phyloP scores from a whole-genome alignment of 768 basidiomycete species.

The Naematelia aurantialba region DNA sequence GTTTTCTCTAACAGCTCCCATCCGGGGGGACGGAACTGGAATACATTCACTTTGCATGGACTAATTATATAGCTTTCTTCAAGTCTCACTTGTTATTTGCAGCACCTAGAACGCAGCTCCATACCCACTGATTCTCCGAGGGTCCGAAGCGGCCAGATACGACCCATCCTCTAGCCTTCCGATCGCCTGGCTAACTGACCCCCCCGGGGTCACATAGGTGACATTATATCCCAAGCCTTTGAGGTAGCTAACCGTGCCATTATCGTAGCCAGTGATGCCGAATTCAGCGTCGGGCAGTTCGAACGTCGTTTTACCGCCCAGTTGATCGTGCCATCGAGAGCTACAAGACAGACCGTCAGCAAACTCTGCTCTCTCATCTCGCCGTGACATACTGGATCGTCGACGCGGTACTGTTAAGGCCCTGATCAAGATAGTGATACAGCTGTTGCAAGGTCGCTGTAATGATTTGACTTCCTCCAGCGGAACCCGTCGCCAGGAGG shows the following conservation, averaged over 20 bases:
- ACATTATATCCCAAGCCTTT: slow-evolving; percentile 29
- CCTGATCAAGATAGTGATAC: slow-evolving; percentile 51
- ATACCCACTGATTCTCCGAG: slow-evolving; percentile 19
- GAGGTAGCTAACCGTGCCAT: slow-evolving; percentile 32
- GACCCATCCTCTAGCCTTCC: slow-evolving; percentile 23
- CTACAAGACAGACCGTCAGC: slow-evolving; percentile 4
- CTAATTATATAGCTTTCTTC: too few relatives aligned
- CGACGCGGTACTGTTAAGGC: slow-evolving; percentile 24
- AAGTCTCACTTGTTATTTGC: not conserved
- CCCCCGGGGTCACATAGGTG: slow-evolving; percentile 26
- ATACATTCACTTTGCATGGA: too few relatives aligned
- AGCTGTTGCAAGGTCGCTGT: slow-evolving; percentile 52
- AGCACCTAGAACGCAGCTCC: slow-evolving; percentile 21
- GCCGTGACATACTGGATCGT: slow-evolving; percentile 8
- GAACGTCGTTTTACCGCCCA: slow-evolving; percentile 30
- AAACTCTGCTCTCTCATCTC: not conserved
- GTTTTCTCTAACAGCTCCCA: too few relatives aligned
- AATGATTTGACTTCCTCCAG: slow-evolving; percentile 52
- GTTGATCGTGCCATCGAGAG: slow-evolving; percentile 46
- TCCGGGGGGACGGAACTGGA: too few relatives aligned
- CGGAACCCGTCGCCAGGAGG: slow-evolving; percentile 51
- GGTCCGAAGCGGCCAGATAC: slow-evolving; percentile 33
- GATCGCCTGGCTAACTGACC: slow-evolving; percentile 38
- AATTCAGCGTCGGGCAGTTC: slow-evolving; percentile 19
- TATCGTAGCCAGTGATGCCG: slow-evolving; percentile 32